Conservation (phyloP, 306 rosid genomes). For the Rosa chinensis region DNA sequence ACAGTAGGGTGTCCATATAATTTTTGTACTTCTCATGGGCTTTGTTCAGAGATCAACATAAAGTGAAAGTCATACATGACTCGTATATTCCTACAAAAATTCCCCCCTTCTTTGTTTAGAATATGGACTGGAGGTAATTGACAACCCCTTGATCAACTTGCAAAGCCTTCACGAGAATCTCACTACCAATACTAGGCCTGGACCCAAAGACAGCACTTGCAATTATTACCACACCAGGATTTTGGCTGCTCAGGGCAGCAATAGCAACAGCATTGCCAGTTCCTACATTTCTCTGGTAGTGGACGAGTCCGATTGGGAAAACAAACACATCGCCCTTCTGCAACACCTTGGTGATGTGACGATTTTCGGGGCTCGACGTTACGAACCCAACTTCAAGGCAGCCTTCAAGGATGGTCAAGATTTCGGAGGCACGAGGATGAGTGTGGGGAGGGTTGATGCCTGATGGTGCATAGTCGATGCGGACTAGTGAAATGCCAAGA, state of each 20-base stretch:
- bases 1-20: neutral
- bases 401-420: slow-evolving; percentile 39
- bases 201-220: slow-evolving; percentile 37
- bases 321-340: slow-evolving; percentile 44
- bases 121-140: slow-evolving; percentile 28
- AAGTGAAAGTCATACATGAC: neutral
- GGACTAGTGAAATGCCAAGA: slow-evolving; percentile 34
- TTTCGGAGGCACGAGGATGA: slow-evolving; percentile 44
- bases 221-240: slow-evolving; percentile 34
- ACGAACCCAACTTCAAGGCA: slow-evolving; percentile 39
- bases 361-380: slow-evolving; percentile 32
- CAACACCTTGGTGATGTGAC: slow-evolving; percentile 33
- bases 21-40: neutral
- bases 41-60: neutral
- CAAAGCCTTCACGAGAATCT: slow-evolving; percentile 32
- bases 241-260: slow-evolving; percentile 42
- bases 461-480: slow-evolving; percentile 31
- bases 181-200: slow-evolving; percentile 22
- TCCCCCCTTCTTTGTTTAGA: neutral
- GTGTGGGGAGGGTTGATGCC: slow-evolving; percentile 48
- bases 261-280: slow-evolving; percentile 27
- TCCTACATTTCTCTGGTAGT: slow-evolving; percentile 39
- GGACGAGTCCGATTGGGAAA: slow-evolving; percentile 38
- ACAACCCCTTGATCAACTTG: slow-evolving; percentile 34
- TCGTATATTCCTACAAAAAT: neutral